Evolutionary conservation across 2,329 filamentous ascomycete genomes (phyloP).

Genomic region (Alternaria ventricosa): DNA sequence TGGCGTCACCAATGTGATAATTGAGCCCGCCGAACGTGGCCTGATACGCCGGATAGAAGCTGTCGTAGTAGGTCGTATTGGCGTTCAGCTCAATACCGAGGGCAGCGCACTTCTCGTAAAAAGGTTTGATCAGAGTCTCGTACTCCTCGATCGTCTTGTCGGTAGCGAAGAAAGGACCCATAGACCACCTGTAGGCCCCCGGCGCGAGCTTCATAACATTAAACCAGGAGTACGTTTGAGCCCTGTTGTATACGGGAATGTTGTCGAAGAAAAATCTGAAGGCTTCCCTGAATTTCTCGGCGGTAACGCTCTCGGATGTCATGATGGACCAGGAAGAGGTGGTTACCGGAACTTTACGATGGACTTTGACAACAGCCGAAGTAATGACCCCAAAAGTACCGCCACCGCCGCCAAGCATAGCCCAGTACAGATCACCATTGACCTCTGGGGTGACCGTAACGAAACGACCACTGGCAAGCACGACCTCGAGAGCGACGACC

Average conservation of each 20-base stretch:
- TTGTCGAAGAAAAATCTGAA: slow-evolving; percentile 30
- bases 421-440: slow-evolving; percentile 49
- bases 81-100: slow-evolving; percentile 33
- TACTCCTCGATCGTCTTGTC: slow-evolving; percentile 33
- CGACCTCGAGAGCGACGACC: slow-evolving; percentile 46
- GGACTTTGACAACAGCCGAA: slow-evolving; percentile 42
- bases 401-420: slow-evolving; percentile 48
- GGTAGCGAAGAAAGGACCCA: slow-evolving; percentile 38
- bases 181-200: slow-evolving; percentile 30
- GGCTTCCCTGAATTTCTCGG: slow-evolving; percentile 40
- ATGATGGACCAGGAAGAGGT: slow-evolving; percentile 40
- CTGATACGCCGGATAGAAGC: slow-evolving; percentile 41
- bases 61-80: slow-evolving; percentile 32
- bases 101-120: slow-evolving; percentile 28
- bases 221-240: slow-evolving; percentile 41
- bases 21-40: slow-evolving; percentile 33
- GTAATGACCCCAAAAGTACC: slow-evolving; percentile 46
- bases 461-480: slow-evolving; percentile 35
- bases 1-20: slow-evolving; percentile 37
- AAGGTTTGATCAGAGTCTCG: slow-evolving; percentile 31
- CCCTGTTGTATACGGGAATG: slow-evolving; percentile 32
- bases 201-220: slow-evolving; percentile 33
- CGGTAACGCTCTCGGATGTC: slow-evolving; percentile 37
- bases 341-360: slow-evolving; percentile 39
- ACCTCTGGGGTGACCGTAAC: slow-evolving; percentile 34